phyloP scores from a whole-genome alignment of 2,329 filamentous ascomycete genomes.

The Claviceps sorghi region DNA sequence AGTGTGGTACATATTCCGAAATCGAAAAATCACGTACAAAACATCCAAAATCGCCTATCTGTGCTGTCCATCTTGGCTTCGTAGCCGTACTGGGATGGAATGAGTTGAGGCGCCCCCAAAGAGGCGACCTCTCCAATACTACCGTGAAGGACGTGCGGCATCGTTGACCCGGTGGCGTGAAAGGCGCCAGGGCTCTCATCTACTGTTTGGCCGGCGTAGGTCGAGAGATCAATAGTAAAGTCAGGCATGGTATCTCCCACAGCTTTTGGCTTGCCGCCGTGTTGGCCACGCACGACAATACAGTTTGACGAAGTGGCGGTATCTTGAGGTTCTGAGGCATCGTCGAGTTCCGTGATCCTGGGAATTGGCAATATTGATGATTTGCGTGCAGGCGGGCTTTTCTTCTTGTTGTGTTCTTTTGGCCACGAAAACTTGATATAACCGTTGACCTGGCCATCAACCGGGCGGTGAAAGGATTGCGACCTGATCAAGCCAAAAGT shows the following conservation, averaged over 20 bases:
- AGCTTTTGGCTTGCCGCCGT: neutral
- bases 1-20: neutral
- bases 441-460: conserved; percentile 21
- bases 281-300: neutral
- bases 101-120: conserved; percentile 5
- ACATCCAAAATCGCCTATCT: conserved; percentile 20
- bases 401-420: conserved; percentile 4
- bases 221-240: neutral
- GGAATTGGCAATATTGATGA: neutral
- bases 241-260: neutral
- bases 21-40: conserved; percentile 15
- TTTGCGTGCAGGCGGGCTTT: neutral
- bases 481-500: conserved; percentile 12
- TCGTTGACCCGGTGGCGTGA: neutral
- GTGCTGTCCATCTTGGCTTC: conserved; percentile 20
- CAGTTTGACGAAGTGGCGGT: neutral
- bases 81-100: conserved; percentile 18
- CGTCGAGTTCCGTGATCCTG: conserved; percentile 2
- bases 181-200: neutral
- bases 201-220: neutral
- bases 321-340: neutral
- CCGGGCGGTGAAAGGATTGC: conserved; percentile 17
- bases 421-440: conserved; percentile 26
- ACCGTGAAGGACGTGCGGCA: neutral
- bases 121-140: neutral